Base-by-base conservation (phyloP, 2,329 filamentous ascomycete species). In the Apiospora koreana region DNA sequence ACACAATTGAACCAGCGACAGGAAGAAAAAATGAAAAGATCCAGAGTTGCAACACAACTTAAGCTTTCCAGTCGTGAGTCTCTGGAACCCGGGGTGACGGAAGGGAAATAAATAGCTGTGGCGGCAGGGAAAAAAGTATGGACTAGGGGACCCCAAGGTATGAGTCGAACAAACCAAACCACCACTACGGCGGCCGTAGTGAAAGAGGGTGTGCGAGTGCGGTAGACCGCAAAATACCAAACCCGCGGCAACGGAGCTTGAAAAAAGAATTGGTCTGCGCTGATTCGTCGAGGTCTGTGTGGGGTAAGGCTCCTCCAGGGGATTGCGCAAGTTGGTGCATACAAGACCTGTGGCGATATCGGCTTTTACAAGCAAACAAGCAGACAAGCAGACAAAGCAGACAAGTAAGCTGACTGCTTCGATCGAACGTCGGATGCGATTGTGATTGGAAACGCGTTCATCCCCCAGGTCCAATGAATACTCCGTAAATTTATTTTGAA, bases 151-250 rank as follows among this genome's bases (percentile, higher is more conserved):
- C 50, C 50, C 50, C 16, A 35, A 62, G 54, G 54, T 62, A 62
- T 62, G 54, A 62, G 54, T 62, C 54, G 54, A 62, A 62, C 31
- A 38, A 62, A 62, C 54, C 54, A 9, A 62, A 62, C 31, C 54
- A 62, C 54, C 18, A 14, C 54, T 38, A 38, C 54, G 54, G 54
- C 54, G 18, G 54, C 54, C 54, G 54, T 62, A 62, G 54, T 12
- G 54, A 62, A 62, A 62, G 54, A 62, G 54, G 31, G 31, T 38
- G 54, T 62, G 54, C 54, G 54, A 62, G 54, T 62, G 54, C 54
- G 54, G 31, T 35, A 62, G 31, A 62, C 54, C 18, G 54, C 54
- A 62, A 62, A 38, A 62, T 62, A 62, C 31, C 54, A n/a, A n/a
- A 38, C 18, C 54, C 54, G 54, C 54, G 54, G 54, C 54, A 62